phyloP scores from a whole-genome alignment of 2,329 filamentous ascomycete species.

The Penicillium sp. region DNA sequence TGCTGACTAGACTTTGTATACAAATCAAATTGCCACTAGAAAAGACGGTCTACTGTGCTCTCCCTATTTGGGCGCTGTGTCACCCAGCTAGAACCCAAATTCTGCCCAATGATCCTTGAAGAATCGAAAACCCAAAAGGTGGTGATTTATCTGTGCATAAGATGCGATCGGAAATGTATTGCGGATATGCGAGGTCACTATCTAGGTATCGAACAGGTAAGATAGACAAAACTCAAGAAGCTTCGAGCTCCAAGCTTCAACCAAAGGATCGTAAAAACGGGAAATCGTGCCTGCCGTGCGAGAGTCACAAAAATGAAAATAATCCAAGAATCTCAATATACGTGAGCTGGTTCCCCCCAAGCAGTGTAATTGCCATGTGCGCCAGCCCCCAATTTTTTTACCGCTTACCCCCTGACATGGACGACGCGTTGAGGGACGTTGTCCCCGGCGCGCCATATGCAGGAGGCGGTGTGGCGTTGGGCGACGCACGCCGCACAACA shows the following conservation, averaged over 20 bases:
- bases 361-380: background rate
- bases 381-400: conserved; percentile 14
- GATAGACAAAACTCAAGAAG: background rate
- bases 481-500: conserved; percentile 30
- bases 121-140: background rate
- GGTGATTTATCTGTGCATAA: background rate
- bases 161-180: conserved; percentile 3
- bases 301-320: background rate
- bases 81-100: conserved; percentile 1
- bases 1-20: background rate
- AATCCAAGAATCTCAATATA: background rate
- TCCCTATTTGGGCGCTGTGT: background rate
- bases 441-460: conserved; percentile 41
- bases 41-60: conserved; percentile 3
- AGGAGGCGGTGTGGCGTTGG: conserved; percentile 41
- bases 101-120: background rate
- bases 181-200: background rate
- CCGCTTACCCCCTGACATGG: conserved; percentile 35
- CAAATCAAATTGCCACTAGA: background rate
- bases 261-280: background rate
- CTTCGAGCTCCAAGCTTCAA: background rate
- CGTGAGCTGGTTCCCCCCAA: background rate
- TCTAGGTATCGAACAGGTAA: conserved; percentile 2
- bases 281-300: background rate
- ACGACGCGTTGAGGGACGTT: conserved; percentile 32